These are phyloP conservation scores for Phytophthora podocarpi DNA, from an alignment of 352 stramenopile species.

Conservation along the genomic window DNA sequence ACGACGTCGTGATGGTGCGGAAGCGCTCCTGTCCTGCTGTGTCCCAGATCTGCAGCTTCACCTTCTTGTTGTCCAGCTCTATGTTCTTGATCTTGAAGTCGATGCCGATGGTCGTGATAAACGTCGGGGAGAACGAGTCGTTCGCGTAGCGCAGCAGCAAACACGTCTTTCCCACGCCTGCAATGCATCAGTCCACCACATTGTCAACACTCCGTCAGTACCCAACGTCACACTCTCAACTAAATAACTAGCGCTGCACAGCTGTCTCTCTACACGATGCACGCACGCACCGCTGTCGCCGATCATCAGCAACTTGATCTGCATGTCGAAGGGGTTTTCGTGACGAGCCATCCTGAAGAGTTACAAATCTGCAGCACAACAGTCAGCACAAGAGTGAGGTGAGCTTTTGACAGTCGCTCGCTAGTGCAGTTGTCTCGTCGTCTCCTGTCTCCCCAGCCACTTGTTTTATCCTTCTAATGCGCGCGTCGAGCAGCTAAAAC, in stretches of 20 bases:
- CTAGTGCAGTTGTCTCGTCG: not conserved
- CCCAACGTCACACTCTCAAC: not conserved
- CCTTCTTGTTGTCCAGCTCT: slow-evolving; percentile 95
- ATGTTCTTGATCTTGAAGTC: slow-evolving; percentile 95
- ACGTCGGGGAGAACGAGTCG: slow-evolving; percentile 91
- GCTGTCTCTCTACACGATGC: not conserved
- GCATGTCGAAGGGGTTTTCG: slow-evolving; percentile 96
- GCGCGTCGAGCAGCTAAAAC: slow-evolving; percentile 14
- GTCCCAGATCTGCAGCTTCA: slow-evolving; percentile 99
- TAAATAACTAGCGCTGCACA: not conserved
- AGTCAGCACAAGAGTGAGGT: slow-evolving; percentile 4
- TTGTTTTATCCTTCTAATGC: not conserved
- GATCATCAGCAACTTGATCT: slow-evolving; percentile 98
- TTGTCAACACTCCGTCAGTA: not conserved
- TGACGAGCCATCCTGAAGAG: slow-evolving; percentile 79
- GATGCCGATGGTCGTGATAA: slow-evolving; percentile 92
- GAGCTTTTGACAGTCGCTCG: not conserved
- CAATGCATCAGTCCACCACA: slow-evolving; percentile 1
- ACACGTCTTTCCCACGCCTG: slow-evolving; percentile 91
- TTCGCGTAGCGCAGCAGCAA: slow-evolving; percentile 89
- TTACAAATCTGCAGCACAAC: slow-evolving; percentile 20
- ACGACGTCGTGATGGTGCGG: slow-evolving; percentile 99
- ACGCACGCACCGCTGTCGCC: slow-evolving; percentile 93
- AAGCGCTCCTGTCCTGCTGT: slow-evolving; percentile 99
- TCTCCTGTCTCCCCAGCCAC: not conserved